Conservation (phyloP, 2,329 filamentous ascomycete genomes). For the Xenoacremonium recifei region DNA sequence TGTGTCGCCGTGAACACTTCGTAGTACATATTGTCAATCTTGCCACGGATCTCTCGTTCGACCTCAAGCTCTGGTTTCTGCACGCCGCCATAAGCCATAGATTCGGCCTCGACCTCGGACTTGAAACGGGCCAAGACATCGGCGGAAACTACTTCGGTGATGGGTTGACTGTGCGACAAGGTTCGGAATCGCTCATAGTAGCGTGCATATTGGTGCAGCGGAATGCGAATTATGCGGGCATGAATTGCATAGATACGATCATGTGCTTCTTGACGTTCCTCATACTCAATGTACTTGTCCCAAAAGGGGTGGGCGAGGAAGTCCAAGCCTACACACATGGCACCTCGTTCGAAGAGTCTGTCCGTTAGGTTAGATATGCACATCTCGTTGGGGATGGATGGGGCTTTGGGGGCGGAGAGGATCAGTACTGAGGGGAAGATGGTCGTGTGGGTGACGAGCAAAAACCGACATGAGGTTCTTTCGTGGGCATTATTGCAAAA, state of each 20-base stretch:
- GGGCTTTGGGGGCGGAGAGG: constrained; percentile 37
- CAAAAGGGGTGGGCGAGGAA: constrained; percentile 95
- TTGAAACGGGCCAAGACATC: constrained; percentile 68
- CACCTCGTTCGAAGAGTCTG: constrained; percentile 91
- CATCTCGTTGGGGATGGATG: constrained; percentile 31
- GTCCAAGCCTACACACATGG: constrained; percentile 81
- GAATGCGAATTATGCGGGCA: constrained; percentile 79
- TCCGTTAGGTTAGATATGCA: constrained; percentile 27
- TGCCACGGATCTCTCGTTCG: constrained; percentile 77
- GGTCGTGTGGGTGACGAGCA: constrained; percentile 52
- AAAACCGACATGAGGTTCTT: constrained; percentile 43
- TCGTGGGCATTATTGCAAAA: constrained; percentile 34
- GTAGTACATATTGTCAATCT: constrained; percentile 78
- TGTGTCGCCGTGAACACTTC: constrained; percentile 80
- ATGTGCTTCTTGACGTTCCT: constrained; percentile 81
- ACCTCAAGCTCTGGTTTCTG: constrained; percentile 72
- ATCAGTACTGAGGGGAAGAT: constrained; percentile 57
- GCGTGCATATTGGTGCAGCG: constrained; percentile 91
- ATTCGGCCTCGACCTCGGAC: constrained; percentile 69
- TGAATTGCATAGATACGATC: constrained; percentile 86
- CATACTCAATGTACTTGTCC: constrained; percentile 98
- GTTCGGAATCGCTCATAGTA: constrained; percentile 91
- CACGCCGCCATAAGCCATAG: constrained; percentile 46
- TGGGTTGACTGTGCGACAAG: constrained; percentile 68
- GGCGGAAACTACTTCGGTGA: constrained; percentile 68